These are phyloP conservation scores for Aeminium ludgeri DNA, from an alignment of 495 filamentous ascomycete genomes.

Conservation along the genomic window DNA sequence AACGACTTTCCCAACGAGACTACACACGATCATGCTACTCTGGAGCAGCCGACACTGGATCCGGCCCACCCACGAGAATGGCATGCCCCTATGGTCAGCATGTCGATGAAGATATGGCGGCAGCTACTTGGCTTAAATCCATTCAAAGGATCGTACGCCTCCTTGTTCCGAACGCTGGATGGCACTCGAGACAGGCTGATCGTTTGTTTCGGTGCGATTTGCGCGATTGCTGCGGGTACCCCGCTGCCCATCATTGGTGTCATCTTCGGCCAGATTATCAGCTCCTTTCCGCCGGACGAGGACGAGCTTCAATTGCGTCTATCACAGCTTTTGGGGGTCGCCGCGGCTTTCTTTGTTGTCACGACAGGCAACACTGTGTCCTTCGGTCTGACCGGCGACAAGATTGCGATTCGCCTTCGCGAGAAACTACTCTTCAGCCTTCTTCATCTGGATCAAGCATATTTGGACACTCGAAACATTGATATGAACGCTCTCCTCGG, in stretches of 20 bases:
- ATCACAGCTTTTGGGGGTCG: constrained; percentile 23
- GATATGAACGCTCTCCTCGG: constrained; percentile 25
- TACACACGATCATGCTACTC: background rate
- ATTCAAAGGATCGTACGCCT: constrained; percentile 24
- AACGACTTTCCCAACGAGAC: too few species aligned
- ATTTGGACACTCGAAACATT: constrained; percentile 23
- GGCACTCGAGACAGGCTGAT: constrained; percentile 7
- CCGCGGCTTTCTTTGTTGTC: constrained; percentile 26
- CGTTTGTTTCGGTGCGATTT: constrained; percentile 18
- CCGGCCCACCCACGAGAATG: constrained; percentile 11
- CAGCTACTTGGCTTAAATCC: constrained; percentile 20
- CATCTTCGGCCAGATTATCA: constrained; percentile 29
- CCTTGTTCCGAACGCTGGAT: constrained; percentile 23
- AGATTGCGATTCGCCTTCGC: constrained; percentile 21
- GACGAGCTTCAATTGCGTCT: constrained; percentile 21
- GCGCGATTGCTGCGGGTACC: constrained; percentile 25
- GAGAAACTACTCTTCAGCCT: constrained; percentile 19
- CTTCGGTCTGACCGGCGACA: constrained; percentile 27
- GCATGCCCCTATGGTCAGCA: background rate
- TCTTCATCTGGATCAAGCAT: constrained; percentile 27
- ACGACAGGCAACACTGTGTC: constrained; percentile 24
- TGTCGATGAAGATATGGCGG: constrained; percentile 7
- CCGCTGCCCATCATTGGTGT: constrained; percentile 30
- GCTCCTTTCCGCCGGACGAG: constrained; percentile 25
- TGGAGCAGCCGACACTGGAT: constrained; percentile 6